Evolutionary conservation across 805 yeast genomes (phyloP), one percentile per base, ranked within the genome.

Genomic region (Tetrapisispora pingtungensis): DNA sequence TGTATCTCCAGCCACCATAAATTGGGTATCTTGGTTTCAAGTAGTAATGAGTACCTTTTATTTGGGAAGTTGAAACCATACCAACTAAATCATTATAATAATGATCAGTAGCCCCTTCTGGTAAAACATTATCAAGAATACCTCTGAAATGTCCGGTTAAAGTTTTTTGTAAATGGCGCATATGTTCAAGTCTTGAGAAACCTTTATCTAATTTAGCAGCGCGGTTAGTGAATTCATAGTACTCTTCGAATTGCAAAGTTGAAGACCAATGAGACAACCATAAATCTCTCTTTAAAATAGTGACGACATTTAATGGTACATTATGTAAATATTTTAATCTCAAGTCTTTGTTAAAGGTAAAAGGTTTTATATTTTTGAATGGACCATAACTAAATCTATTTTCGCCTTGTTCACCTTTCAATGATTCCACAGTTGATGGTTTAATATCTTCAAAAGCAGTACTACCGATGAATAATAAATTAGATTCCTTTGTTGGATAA

Each of bases 1-100:
- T 87, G 66, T 87, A 90, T 56, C 80, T 74, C 98, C 98, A 93
- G 36, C 89, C 94, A 40, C 98, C 98, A 65, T 86, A 84, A 7
- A 93, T 62, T n/a, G 98, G 98, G 70, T 71, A 93, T 62, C 98
- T 75, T 45, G 97, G 97, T 57, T 74, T 77, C 51, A 93, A 62
- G 31, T 80, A 68, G 40, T 86, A 66, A 48, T 52, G 59, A 42
- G 63, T 59, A 4, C 52, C 52, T 14, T 58, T 43, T 4, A 66
- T 58, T 49, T 69, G 68, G 41, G 83, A 81, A 3, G 97, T 84
- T 7, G 96, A 81, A 13, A 90, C 96, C 65, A 86, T 85, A 32
- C 98, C 98, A 26, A 90, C 96, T 52, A 83, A 75, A 64, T 93
- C 98, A 10, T 87, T 81, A 60, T 71, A 86, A 67, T 85, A 93